Evolutionary conservation across 2,329 filamentous ascomycete species (phyloP).

Genomic region (Achaetomium macrosporum): DNA sequence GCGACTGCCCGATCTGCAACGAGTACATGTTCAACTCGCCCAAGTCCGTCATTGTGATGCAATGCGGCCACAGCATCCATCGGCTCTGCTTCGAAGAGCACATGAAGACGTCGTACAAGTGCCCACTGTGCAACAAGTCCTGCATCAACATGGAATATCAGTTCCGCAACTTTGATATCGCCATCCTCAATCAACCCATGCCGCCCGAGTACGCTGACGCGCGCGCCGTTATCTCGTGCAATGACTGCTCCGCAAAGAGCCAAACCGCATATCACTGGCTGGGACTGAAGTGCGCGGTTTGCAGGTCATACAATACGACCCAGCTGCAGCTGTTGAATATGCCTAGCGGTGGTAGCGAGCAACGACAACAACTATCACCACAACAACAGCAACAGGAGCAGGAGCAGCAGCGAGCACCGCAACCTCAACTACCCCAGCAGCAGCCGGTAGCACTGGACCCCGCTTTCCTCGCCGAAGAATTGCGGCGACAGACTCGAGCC

Average conservation of each 20-base stretch:
- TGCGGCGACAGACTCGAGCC: conserved; percentile 2
- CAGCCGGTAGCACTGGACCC: conserved; percentile 8
- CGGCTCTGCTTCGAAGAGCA: conserved; percentile 82
- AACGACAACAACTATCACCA: conserved; percentile 19
- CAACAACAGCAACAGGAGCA: conserved; percentile 19
- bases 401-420: background rate
- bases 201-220: conserved; percentile 74
- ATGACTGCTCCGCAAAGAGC: conserved; percentile 87
- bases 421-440: conserved; percentile 20
- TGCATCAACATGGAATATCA: conserved; percentile 97
- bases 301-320: conserved; percentile 63
- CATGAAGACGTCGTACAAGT: conserved; percentile 87
- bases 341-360: conserved; percentile 32
- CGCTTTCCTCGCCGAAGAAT: background rate
- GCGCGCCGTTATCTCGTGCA: conserved; percentile 80
- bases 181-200: conserved; percentile 88
- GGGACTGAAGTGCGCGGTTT: conserved; percentile 78
- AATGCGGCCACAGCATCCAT: conserved; percentile 94
- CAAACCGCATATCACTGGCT: conserved; percentile 91
- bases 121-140: conserved; percentile 92
- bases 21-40: conserved; percentile 95
- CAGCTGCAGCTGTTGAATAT: conserved; percentile 52
- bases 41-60: conserved; percentile 84
- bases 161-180: conserved; percentile 83
- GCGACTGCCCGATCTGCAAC: conserved; percentile 92